phyloP scores from a whole-genome alignment of 2,329 filamentous ascomycete genomes.

The Colletotrichum liriopes region DNA sequence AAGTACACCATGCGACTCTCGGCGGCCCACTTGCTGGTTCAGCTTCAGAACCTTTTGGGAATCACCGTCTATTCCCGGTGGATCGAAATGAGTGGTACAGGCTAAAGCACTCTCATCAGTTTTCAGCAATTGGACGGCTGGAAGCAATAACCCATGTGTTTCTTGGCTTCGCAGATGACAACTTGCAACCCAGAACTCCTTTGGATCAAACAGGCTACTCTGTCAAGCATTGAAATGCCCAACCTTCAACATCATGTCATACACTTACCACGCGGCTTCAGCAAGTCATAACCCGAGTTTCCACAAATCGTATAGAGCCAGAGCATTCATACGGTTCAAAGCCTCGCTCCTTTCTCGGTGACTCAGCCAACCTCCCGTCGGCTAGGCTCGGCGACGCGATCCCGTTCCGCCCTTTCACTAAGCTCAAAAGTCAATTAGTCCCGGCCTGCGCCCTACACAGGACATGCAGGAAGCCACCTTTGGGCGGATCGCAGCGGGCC shows the following conservation, averaged over 20 bases:
- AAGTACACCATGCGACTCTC: not conserved
- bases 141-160: not conserved
- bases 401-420: slow-evolving; percentile 6
- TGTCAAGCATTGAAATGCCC: not conserved
- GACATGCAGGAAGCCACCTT: not conserved
- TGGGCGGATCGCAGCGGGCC: not conserved
- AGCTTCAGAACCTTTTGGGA: not conserved
- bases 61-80: not conserved
- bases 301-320: not conserved
- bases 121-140: too few relatives aligned
- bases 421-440: not conserved
- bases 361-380: not conserved
- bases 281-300: not conserved
- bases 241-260: not conserved
- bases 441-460: not conserved
- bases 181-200: not conserved
- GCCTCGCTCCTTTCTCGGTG: not conserved
- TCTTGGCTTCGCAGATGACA: too few relatives aligned
- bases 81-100: not conserved
- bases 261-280: not conserved
- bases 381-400: not conserved
- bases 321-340: not conserved
- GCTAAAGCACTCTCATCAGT: not conserved
- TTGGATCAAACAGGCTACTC: not conserved
- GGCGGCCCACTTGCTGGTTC: not conserved